Percentiles rank a stretch among this genome's conserved stretches.
Conservation (phyloP, 768 basidiomycete species). For the Naganishia vaughanmartiniae region DNA sequence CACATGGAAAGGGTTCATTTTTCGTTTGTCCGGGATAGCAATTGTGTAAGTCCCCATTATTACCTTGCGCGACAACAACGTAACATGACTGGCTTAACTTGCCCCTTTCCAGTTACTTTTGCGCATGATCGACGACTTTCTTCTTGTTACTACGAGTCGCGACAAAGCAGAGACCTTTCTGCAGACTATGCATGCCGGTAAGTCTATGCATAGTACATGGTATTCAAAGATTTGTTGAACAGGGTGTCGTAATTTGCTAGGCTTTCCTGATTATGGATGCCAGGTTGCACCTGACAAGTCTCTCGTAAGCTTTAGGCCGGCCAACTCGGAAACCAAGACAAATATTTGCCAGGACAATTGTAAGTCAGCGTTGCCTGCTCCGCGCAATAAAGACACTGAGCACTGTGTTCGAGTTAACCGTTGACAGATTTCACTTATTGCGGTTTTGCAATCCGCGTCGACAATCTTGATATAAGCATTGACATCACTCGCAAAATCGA, state of each 20-base stretch:
- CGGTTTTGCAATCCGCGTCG: constrained; percentile 75
- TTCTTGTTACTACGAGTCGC: constrained; percentile 72
- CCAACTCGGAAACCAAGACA: constrained; percentile 2
- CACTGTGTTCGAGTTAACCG: background rate
- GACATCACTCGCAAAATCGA: constrained; percentile 72
- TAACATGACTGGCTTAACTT: background rate
- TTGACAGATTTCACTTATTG: constrained; percentile 88
- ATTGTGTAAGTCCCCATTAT: constrained; percentile 60
- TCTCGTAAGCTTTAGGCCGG: constrained; percentile 69
- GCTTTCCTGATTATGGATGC: constrained; percentile 92
- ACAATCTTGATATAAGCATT: constrained; percentile 69
- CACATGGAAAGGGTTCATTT: constrained; percentile 71
- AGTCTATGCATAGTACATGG: background rate
- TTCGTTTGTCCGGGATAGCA: constrained; percentile 57
- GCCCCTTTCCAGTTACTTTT: constrained; percentile 63
- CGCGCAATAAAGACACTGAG: constrained; percentile 41
- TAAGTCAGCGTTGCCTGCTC: constrained; percentile 53
- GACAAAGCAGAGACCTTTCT: constrained; percentile 68
- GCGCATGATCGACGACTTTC: constrained; percentile 90
- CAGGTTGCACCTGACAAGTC: constrained; percentile 86
- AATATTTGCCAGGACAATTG: constrained; percentile 51
- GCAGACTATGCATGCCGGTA: constrained; percentile 70
- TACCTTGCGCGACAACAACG: background rate
- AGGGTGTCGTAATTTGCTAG: constrained; percentile 45
- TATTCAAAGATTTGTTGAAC: background rate